Percentiles rank a stretch among this genome's conserved stretches.
Conservation (phyloP, 73 alveolate species). For the Diophrys sp. region DNA sequence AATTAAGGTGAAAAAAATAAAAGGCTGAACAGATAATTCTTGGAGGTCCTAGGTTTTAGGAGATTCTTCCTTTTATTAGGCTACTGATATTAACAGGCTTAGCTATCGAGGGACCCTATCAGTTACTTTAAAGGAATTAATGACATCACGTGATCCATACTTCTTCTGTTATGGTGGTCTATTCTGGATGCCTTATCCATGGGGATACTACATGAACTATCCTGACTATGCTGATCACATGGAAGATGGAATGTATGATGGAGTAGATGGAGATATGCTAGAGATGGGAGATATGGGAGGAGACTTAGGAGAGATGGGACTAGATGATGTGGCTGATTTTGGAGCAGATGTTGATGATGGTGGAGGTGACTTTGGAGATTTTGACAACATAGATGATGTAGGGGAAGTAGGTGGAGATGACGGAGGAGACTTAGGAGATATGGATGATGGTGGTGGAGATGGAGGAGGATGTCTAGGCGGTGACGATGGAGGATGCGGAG, state of each 20-base stretch:
- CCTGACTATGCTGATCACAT: conserved; percentile 20
- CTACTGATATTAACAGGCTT: no score
- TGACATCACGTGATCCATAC: conserved; percentile 18
- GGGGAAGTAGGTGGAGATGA: conserved; percentile 9
- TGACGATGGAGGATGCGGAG: conserved; percentile 12
- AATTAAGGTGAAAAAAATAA: no score
- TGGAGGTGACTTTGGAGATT: conserved; percentile 8
- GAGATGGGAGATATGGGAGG: neutral
- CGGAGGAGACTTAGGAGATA: conserved; percentile 9
- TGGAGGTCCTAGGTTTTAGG: no score
- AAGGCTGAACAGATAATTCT: no score
- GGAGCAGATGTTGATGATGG: conserved; percentile 12
- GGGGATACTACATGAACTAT: conserved; percentile 2
- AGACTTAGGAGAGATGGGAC: neutral
- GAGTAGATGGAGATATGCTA: neutral
- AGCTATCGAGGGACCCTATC: no score
- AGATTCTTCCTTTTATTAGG: no score
- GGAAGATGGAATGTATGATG: conserved; percentile 27
- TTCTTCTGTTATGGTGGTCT: conserved; percentile 17
- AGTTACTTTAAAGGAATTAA: no score
- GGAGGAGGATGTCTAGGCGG: conserved; percentile 15
- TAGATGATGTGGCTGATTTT: conserved; percentile 24
- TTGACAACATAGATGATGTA: conserved; percentile 15
- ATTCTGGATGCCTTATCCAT: conserved; percentile 11
- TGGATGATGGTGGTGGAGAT: conserved; percentile 8